Percentiles rank a stretch among this genome's conserved stretches.
Conservation (phyloP, 345 rosid species). For the Syzygium jambos region DNA sequence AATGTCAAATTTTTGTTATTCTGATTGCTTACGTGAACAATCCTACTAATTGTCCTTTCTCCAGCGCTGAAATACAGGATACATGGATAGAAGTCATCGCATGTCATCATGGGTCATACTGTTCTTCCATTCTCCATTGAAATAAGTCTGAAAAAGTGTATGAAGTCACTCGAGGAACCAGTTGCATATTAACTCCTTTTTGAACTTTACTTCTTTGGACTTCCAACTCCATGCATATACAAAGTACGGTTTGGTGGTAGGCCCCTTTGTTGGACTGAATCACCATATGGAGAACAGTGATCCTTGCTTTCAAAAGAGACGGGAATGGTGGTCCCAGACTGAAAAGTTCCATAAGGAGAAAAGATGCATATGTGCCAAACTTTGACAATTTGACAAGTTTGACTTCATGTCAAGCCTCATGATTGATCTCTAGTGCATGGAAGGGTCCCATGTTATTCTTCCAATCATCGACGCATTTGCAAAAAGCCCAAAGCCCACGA, state of each 20-base stretch:
- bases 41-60: background rate
- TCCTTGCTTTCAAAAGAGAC: background rate
- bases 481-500: background rate
- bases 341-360: background rate
- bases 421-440: background rate
- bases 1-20: background rate
- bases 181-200: background rate
- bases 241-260: background rate
- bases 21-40: background rate
- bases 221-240: background rate
- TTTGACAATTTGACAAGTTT: background rate
- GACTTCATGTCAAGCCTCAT: background rate
- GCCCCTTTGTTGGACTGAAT: background rate
- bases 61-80: background rate
- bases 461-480: background rate
- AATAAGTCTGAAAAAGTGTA: background rate
- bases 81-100: background rate
- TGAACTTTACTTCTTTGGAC: background rate
- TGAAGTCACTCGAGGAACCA: background rate
- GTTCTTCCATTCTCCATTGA: background rate
- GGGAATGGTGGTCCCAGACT: background rate
- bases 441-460: background rate
- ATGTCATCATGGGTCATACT: background rate
- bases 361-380: background rate
- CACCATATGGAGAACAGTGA: no score